A percentile compares a stretch with the other conserved stretches of the same genome.
These are phyloP conservation scores for Penicillium sp. DNA, from an alignment of 2,329 filamentous ascomycete genomes.

Conservation along the genomic window DNA sequence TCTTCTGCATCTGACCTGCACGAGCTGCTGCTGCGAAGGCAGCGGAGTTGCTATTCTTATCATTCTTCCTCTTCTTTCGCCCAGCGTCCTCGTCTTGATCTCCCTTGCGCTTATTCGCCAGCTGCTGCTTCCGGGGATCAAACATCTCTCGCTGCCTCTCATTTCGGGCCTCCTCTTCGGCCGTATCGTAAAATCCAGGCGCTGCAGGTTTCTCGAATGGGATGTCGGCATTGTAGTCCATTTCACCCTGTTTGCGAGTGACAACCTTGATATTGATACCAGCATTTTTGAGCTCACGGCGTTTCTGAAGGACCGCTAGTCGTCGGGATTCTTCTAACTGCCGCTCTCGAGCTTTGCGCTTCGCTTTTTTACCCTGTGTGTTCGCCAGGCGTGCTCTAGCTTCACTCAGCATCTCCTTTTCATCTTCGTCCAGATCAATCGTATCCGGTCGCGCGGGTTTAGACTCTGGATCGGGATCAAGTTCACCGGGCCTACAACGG, in stretches of 20 bases:
- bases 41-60: conserved; percentile 78
- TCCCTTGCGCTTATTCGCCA: conserved; percentile 90
- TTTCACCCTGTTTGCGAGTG: conserved; percentile 90
- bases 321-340: conserved; percentile 94
- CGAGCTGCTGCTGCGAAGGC: conserved; percentile 87
- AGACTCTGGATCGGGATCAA: conserved; percentile 96
- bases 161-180: conserved; percentile 78
- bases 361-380: conserved; percentile 98
- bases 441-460: conserved; percentile 96
- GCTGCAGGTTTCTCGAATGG: conserved; percentile 94
- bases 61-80: conserved; percentile 83
- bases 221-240: conserved; percentile 99
- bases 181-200: conserved; percentile 90
- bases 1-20: conserved; percentile 91
- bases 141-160: conserved; percentile 84
- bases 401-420: conserved; percentile 99
- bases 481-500: conserved; percentile 73
- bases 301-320: conserved; percentile 89
- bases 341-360: conserved; percentile 92
- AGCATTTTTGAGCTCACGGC: conserved; percentile 93
- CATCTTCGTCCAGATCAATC: conserved; percentile 97
- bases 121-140: conserved; percentile 89
- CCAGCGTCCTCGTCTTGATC: conserved; percentile 82
- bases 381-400: conserved; percentile 95
- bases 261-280: conserved; percentile 98